Conservation (phyloP, 768 basidiomycete species). For the Podaxis sp. region DNA sequence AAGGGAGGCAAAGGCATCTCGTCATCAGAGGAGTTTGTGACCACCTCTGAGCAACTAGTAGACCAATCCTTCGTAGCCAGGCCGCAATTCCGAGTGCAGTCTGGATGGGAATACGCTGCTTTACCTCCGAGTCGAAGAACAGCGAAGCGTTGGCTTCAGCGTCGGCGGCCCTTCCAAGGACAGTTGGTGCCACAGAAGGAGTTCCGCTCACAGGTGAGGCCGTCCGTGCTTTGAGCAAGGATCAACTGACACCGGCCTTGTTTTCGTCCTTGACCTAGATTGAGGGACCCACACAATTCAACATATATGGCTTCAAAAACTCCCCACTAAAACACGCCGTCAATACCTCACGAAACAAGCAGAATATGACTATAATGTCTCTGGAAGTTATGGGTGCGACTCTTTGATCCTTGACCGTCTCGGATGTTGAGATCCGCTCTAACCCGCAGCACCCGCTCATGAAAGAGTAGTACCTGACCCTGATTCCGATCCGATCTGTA, state of each 20-base stretch:
- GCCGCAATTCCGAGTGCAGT: conserved; percentile 19
- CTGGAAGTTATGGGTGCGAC: conserved; percentile 81
- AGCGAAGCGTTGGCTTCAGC: conserved; percentile 45
- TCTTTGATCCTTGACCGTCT: not conserved
- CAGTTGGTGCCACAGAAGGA: conserved; percentile 15
- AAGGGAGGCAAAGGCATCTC: conserved; percentile 58
- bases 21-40: conserved; percentile 58
- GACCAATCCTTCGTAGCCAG: not conserved
- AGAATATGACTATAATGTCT: conserved; percentile 75
- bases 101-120: conserved; percentile 81
- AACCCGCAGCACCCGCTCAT: conserved; percentile 49
- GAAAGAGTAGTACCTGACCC: conserved; percentile 61
- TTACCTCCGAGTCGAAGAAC: conserved; percentile 61
- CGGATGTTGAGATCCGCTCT: not conserved
- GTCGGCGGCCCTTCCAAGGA: conserved; percentile 16
- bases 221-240: not conserved
- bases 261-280: conserved; percentile 32
- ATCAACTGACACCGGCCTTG: not conserved
- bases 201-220: conserved; percentile 48
- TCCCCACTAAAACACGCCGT: conserved; percentile 31
- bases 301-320: conserved; percentile 63
- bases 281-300: conserved; percentile 71
- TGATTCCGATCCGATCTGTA: conserved; percentile 57
- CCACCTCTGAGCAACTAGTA: not conserved
- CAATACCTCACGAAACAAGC: conserved; percentile 45